Evolutionary conservation across 2,329 filamentous ascomycete genomes (phyloP).

Genomic region (Aspergillus nomiae): DNA sequence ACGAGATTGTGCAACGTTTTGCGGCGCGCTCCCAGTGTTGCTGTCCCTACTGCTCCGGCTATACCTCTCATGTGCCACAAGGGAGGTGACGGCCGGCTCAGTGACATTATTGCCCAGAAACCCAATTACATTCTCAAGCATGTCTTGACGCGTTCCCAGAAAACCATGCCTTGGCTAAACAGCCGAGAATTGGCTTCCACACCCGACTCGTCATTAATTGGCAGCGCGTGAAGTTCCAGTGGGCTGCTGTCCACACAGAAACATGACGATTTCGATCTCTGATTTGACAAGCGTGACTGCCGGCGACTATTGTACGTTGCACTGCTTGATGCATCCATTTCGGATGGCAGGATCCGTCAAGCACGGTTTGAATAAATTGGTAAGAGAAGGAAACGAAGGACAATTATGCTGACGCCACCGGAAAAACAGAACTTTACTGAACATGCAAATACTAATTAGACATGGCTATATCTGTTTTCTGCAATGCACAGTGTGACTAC

Average conservation of each 20-base stretch:
- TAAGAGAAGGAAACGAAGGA: not conserved
- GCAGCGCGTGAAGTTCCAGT: conserved; percentile 2
- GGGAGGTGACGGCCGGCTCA: not conserved
- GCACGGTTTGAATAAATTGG: not conserved
- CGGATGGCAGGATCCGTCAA: not conserved
- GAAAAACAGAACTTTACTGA: not conserved
- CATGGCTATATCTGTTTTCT: not conserved
- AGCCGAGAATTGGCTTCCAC: conserved; percentile 1
- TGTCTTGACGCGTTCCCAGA: conserved; percentile 4
- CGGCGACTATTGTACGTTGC: conserved; percentile 2
- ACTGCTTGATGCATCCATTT: conserved; percentile 2
- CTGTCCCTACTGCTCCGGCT: not conserved
- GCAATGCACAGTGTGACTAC: not conserved
- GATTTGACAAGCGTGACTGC: conserved; percentile 1
- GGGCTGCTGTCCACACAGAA: not conserved
- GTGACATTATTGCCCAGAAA: conserved; percentile 1
- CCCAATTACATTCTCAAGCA: conserved; percentile 2
- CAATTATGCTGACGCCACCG: not conserved
- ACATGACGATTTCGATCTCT: conserved; percentile 1
- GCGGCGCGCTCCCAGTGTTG: not conserved
- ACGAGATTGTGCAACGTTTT: conserved; percentile 5
- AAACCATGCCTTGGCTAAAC: conserved; percentile 1
- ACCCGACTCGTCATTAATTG: conserved; percentile 1
- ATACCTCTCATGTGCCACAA: not conserved
- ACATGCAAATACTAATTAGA: not conserved